Evolutionary conservation across 2,329 filamentous ascomycete species (phyloP), one percentile per base, ranked within the genome.

Genomic region (Fusarium compactum): DNA sequence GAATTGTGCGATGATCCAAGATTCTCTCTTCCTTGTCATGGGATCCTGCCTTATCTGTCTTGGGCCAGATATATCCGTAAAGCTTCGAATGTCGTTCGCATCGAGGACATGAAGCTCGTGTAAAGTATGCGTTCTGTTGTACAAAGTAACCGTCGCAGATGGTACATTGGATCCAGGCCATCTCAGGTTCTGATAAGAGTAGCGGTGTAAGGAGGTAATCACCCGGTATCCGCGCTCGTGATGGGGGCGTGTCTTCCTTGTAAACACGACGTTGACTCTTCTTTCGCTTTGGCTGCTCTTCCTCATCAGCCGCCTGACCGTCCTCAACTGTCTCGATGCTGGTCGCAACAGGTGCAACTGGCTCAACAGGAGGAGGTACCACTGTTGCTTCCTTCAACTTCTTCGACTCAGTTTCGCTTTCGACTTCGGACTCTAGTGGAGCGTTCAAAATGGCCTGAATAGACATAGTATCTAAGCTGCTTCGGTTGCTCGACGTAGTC

Each of bases 61-160:
- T 98, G 8, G 96, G 96, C 96, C 96, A 99, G 61, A 92, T 86
- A 77, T 92, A 98, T 0, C 97, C 97, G 78, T 98, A 99, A 1
- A 99, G 83, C 82, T 97, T 98, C 18, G 93, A 97, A 77, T 99
- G 96, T 1, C 96, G 89, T 82, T 99, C 96, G 79, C 96, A 99
- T 9, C 96, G 89, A 6, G 94, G 95, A 78, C 96, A 99, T 18
- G 93, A 91, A 51, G 92, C 90, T 55, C 91, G 89, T 2, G 95
- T 98, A 70, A 91, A 91, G 78, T 97, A 98, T 0, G 93, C 94
- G 69, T 98, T 92, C 43, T 89, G 86, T 79, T 98, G 95, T 8
- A 98, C 91, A 77, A 98, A 99, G 64, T 91, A 89, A 2, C 87
- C 86, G 52, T 89, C 87, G 81, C 96, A 99, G 27, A 92, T 94